Base-by-base conservation (phyloP, 2,329 filamentous ascomycete species). In the Alternaria infectoria region DNA sequence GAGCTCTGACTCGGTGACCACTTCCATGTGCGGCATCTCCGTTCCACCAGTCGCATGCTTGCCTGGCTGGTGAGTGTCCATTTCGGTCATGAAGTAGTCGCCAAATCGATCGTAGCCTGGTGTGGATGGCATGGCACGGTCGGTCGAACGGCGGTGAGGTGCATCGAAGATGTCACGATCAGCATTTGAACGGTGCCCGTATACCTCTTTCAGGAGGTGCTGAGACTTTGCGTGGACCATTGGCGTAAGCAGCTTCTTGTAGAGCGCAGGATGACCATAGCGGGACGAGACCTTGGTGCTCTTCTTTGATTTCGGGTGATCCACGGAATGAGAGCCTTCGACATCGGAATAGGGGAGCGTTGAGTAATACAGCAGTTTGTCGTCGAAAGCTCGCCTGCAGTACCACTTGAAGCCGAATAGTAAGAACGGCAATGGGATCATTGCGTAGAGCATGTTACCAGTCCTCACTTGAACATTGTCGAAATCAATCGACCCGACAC, bases 151-250 rank as follows among this genome's bases (percentile, higher is more conserved):
- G 25, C 69, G 67, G 46, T 76, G 69, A 9, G 68, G 63, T 6
- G 64, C 67, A 23, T 73, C 69, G 54, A 77, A 79, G 21, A 77
- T 72, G 9, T 70, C 64, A 13, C 61, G 65, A 2, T 83, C 84
- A 17, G 87, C 85, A 60, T 91, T 89, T 44, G 95, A 81, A 5
- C 93, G 90, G 21, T 93, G 93, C 21, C 89, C 88, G 77, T 97
- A 97, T 55, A 98, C 86, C 26, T 91, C 88, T 36, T 91, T 91
- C 15, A 98, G 85, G 25, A 96, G 86, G 64, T 96, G 93, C 72
- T 95, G 92, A 0, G 93, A 93, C 80, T 91, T 96, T 44, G 92
- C 91, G 72, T 96, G 92, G 7, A 97, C 94, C 93, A 98, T 97
- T 2, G 94, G 95, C 2, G 74, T 77, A 12, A 79, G 73, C 9